Percentiles rank a stretch among this genome's conserved stretches.
Evolutionary conservation across 345 rosid genomes (phyloP).

Genomic region (Chamaenerion angustifolium): DNA sequence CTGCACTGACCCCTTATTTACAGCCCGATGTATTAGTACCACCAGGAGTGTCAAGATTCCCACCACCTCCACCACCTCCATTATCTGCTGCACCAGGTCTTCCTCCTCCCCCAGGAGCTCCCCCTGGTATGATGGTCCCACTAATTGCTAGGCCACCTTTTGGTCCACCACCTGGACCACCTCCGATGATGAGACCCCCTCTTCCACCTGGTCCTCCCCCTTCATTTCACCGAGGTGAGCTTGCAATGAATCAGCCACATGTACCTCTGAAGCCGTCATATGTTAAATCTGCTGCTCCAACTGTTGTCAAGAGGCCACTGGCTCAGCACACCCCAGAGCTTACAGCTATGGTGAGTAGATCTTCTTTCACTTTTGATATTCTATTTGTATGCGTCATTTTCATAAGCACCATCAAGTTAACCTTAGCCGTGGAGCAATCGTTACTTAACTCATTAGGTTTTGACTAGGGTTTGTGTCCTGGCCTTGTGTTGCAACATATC

Average conservation of each 20-base stretch:
- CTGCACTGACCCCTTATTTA: conserved; percentile 23
- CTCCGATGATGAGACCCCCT: conserved; percentile 91
- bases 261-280: conserved; percentile 82
- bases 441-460: too few relatives aligned
- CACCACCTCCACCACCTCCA: conserved; percentile 72
- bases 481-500: too few relatives aligned
- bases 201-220: conserved; percentile 97
- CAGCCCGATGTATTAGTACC: conserved; percentile 51
- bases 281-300: conserved; percentile 94
- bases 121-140: conserved; percentile 60
- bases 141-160: conserved; percentile 70
- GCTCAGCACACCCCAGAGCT: conserved; percentile 99
- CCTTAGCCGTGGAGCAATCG: too few relatives aligned
- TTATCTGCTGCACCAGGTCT: conserved; percentile 34
- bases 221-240: conserved; percentile 32
- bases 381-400: conserved; percentile 1
- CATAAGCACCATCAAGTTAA: neutral
- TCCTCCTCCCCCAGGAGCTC: conserved; percentile 33
- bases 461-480: too few relatives aligned
- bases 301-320: conserved; percentile 91
- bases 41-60: conserved; percentile 58
- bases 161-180: conserved; percentile 79
- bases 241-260: conserved; percentile 28
- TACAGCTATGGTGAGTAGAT: conserved; percentile 68
- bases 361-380: neutral